Conservation (phyloP, 2,329 filamentous ascomycete genomes). For the Cladosporium sp. region DNA sequence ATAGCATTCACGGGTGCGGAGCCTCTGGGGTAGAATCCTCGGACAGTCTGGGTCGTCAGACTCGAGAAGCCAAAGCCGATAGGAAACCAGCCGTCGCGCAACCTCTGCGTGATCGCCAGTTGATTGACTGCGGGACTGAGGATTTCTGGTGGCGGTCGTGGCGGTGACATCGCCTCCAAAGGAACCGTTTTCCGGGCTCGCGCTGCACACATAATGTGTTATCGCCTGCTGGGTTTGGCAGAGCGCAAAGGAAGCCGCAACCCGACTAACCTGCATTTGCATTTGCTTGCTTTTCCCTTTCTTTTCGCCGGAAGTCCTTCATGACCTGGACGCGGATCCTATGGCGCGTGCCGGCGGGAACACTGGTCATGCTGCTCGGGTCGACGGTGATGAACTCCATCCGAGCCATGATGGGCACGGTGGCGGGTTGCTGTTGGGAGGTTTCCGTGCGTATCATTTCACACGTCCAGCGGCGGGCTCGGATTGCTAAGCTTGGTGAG, state of each 20-base stretch:
- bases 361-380: not conserved
- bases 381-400: constrained; percentile 5
- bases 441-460: no score
- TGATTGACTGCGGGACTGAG: constrained; percentile 5
- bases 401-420: not conserved
- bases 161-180: not conserved
- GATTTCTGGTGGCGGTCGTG: not conserved
- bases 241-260: no score
- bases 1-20: constrained; percentile 1
- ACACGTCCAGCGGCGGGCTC: no score
- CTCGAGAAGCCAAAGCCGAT: constrained; percentile 5
- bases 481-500: no score
- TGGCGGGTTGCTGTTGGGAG: not conserved
- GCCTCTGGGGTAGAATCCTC: not conserved
- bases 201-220: no score
- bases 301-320: constrained; percentile 5
- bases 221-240: no score
- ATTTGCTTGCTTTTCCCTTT: constrained; percentile 3
- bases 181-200: no score
- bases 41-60: not conserved
- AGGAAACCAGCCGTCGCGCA: constrained; percentile 5
- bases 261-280: not conserved
- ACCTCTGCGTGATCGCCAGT: constrained; percentile 1
- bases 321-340: constrained; percentile 1
- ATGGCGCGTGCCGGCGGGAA: not conserved